Conservation (phyloP, 495 filamentous ascomycete species). For the Jackrogersella multiformis region DNA sequence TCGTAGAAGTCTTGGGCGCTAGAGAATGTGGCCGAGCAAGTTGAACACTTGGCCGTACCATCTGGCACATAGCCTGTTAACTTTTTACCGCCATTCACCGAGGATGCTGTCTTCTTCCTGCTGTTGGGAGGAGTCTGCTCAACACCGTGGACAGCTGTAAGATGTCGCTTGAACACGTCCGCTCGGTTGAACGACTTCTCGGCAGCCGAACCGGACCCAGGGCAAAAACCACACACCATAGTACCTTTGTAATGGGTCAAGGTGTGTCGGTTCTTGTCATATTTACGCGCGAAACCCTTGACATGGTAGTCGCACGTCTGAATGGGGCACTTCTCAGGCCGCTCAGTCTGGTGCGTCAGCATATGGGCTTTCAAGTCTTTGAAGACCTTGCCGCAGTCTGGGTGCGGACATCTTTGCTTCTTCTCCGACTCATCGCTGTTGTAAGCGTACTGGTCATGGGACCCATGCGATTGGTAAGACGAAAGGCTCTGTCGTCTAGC, state of each 20-base stretch:
- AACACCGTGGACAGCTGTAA: slow-evolving; percentile 92
- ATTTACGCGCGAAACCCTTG: slow-evolving; percentile 97
- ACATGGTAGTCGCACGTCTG: slow-evolving; percentile 91
- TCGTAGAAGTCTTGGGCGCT: slow-evolving; percentile 99
- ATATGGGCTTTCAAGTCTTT: slow-evolving; percentile 95
- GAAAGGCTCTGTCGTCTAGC: slow-evolving; percentile 48
- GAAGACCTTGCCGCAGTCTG: slow-evolving; percentile 89
- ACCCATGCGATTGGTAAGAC: slow-evolving; percentile 49
- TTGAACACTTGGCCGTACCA: slow-evolving; percentile 93
- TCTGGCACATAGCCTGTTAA: slow-evolving; percentile 71
- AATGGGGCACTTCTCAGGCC: slow-evolving; percentile 97
- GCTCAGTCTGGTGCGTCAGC: slow-evolving; percentile 92
- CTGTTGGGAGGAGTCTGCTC: slow-evolving; percentile 97
- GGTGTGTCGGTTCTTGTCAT: slow-evolving; percentile 98
- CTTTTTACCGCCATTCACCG: slow-evolving; percentile 61
- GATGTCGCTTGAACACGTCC: slow-evolving; percentile 97
- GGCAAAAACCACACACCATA: slow-evolving; percentile 99
- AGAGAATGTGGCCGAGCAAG: slow-evolving; percentile 88
- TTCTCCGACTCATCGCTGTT: slow-evolving; percentile 50
- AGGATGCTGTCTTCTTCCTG: slow-evolving; percentile 69
- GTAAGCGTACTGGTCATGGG: slow-evolving; percentile 50
- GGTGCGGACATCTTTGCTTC: slow-evolving; percentile 72
- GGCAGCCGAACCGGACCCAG: slow-evolving; percentile 86
- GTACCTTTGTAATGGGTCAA: slow-evolving; percentile 99
- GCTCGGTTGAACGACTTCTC: slow-evolving; percentile 99